Conservation (phyloP, 2,329 filamentous ascomycete species). For the Botrytis galanthina region DNA sequence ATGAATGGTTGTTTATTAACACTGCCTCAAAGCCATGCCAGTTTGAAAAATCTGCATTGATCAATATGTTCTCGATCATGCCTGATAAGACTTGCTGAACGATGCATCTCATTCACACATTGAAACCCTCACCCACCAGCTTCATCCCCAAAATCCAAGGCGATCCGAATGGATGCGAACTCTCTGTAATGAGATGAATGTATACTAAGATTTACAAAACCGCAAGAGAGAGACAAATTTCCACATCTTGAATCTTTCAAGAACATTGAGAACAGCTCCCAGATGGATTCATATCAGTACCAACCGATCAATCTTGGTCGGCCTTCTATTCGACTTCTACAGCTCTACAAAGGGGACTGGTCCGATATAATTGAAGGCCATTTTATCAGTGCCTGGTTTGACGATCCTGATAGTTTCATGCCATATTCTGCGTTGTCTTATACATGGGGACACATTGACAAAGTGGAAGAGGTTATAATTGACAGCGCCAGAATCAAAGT, state of each 20-base stretch:
- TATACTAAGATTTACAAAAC: too few species aligned
- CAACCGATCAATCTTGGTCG: conserved; percentile 18
- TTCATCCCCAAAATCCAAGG: background rate
- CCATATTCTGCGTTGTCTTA: conserved; percentile 26
- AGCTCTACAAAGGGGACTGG: conserved; percentile 19
- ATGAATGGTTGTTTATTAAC: background rate
- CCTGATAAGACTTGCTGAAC: background rate
- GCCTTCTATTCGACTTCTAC: conserved; percentile 21
- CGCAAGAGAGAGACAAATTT: background rate
- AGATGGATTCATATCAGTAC: conserved; percentile 15
- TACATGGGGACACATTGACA: conserved; percentile 21
- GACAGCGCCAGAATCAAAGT: conserved; percentile 16
- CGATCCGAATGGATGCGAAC: too few species aligned
- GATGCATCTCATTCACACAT: background rate
- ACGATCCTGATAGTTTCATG: conserved; percentile 14
- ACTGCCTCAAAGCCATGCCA: background rate
- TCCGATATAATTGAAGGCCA: conserved; percentile 20
- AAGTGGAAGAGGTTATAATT: conserved; percentile 5
- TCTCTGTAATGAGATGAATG: too few species aligned
- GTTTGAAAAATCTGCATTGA: accelerated
- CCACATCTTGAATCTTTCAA: background rate
- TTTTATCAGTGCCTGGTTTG: conserved; percentile 17
- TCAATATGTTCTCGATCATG: background rate
- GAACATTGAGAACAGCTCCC: too few species aligned
- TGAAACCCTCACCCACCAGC: background rate